Evolutionary conservation across 768 basidiomycete species (phyloP).

Genomic region (Hericium coralloides): DNA sequence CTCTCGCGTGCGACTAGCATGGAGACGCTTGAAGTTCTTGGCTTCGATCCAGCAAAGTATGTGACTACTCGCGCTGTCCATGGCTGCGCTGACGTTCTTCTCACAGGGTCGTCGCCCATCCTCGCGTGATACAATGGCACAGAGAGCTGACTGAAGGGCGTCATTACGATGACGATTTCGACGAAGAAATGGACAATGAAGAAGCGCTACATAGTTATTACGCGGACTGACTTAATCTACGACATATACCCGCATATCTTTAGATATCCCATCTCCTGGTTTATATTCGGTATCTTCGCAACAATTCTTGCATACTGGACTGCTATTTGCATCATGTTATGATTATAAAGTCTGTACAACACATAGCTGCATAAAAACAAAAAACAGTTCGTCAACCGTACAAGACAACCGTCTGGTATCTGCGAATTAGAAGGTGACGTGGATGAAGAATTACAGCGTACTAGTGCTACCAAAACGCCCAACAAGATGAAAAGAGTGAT

Average conservation of each 20-base stretch:
- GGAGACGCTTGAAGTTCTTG: conserved; percentile 53
- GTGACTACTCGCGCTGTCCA: conserved; percentile 12
- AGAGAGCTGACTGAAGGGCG: background rate
- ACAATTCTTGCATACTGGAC: too few species aligned
- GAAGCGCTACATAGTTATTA: background rate
- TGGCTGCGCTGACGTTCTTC: background rate
- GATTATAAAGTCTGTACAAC: too few species aligned
- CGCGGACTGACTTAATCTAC: background rate
- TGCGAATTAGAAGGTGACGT: too few species aligned
- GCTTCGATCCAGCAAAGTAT: conserved; percentile 53
- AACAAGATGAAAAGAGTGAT: too few species aligned
- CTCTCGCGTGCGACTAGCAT: conserved; percentile 67
- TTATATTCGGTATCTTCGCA: too few species aligned
- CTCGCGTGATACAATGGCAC: conserved; percentile 50
- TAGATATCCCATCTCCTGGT: too few species aligned
- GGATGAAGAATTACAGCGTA: too few species aligned
- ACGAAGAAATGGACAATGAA: background rate
- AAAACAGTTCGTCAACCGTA: background rate
- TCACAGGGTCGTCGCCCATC: conserved; percentile 53
- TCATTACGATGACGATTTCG: background rate
- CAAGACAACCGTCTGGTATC: too few species aligned
- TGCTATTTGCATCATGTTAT: too few species aligned
- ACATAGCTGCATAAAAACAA: too few species aligned
- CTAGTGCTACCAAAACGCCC: too few species aligned
- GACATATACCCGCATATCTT: background rate